phyloP scores from a whole-genome alignment of 139 green algal species.

The Asterochloris erici region DNA sequence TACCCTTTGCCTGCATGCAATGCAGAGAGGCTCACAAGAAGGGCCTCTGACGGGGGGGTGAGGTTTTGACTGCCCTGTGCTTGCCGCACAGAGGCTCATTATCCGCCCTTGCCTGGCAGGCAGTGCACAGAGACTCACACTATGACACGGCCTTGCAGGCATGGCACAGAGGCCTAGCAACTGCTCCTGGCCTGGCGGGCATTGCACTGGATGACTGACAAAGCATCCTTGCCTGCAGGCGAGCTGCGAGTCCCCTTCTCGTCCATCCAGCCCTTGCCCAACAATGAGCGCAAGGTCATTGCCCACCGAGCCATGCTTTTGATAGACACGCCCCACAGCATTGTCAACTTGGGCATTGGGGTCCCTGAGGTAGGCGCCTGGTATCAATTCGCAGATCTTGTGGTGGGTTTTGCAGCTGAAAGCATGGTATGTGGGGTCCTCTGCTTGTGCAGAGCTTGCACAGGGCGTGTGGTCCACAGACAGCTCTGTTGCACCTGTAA shows the following conservation, averaged over 20 bases:
- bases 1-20: too few relatives aligned
- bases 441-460: neutral
- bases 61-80: too few relatives aligned
- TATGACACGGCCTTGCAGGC: too few relatives aligned
- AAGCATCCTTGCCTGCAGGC: neutral
- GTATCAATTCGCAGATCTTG: too few relatives aligned
- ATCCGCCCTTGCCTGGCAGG: too few relatives aligned
- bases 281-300: constrained; percentile 33
- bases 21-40: too few relatives aligned
- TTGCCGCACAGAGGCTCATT: too few relatives aligned
- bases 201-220: neutral
- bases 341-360: constrained; percentile 52
- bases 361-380: constrained; percentile 30
- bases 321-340: constrained; percentile 25
- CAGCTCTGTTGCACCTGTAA: too few relatives aligned
- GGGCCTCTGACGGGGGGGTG: too few relatives aligned
- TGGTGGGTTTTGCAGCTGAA: neutral
- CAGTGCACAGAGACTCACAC: too few relatives aligned
- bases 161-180: too few relatives aligned
- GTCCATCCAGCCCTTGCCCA: constrained; percentile 14
- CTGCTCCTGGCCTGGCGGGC: too few relatives aligned
- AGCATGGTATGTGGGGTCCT: neutral
- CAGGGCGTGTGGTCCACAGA: neutral
- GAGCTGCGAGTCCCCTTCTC: constrained; percentile 26
- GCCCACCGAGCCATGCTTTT: constrained; percentile 40